Percentiles rank a stretch among this genome's conserved stretches.
Evolutionary conservation across 1,284 basidiomycete species (phyloP).

Genomic region (Hemileia vastatrix): DNA sequence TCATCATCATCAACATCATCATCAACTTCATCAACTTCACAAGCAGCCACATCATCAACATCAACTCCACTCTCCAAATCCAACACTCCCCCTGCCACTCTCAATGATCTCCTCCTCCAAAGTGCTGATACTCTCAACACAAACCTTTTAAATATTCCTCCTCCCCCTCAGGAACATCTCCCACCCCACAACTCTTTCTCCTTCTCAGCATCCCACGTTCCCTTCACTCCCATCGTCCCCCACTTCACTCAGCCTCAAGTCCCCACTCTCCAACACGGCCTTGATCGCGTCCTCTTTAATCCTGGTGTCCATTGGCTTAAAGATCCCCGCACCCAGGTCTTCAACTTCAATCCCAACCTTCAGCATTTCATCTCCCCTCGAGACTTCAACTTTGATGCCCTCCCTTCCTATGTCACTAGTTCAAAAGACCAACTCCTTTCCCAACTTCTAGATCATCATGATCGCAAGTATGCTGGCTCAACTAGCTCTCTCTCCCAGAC

Average conservation of each 20-base stretch:
- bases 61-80: too few species aligned
- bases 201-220: constrained; percentile 14
- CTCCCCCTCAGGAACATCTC: too few species aligned
- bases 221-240: constrained; percentile 15
- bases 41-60: too few species aligned
- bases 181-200: too few species aligned
- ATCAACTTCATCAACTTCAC: too few species aligned
- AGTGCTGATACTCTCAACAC: too few species aligned
- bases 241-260: constrained; percentile 49
- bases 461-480: constrained; percentile 66
- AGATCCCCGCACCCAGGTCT: constrained; percentile 74
- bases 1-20: too few species aligned
- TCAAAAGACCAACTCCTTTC: constrained; percentile 67
- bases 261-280: constrained; percentile 61
- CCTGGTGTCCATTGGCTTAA: constrained; percentile 85
- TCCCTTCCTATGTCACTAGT: constrained; percentile 68
- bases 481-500: constrained; percentile 84
- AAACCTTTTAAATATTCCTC: too few species aligned
- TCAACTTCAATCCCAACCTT: constrained; percentile 69
- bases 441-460: constrained; percentile 54
- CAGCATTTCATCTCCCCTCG: constrained; percentile 64
- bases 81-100: too few species aligned
- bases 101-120: too few species aligned
- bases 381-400: constrained; percentile 81
- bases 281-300: constrained; percentile 76